Base-by-base conservation (phyloP, 306 rosid species). In the Hippophae rhamnoides region DNA sequence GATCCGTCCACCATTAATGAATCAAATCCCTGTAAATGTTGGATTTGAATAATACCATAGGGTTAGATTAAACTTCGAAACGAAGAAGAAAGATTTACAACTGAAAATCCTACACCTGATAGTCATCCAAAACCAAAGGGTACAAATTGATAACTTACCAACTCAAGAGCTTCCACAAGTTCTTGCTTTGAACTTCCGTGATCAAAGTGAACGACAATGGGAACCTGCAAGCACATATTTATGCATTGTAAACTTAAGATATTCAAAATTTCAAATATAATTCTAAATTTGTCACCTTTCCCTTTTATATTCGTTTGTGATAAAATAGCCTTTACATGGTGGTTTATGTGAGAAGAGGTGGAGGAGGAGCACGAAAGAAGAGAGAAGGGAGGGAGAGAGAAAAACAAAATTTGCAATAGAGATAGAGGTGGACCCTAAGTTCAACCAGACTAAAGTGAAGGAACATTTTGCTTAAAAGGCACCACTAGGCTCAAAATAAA, bases 1-100 rank as follows among this genome's bases (percentile, higher is more conserved):
- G 96, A 90, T 58, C 98, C 98, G 64, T 90, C 98, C 42, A 77
- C 96, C 98, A 90, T 90, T 45, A 85, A 63, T 38, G 98, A 90
- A 82, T 81, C 80, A 79, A 85, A 76, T 57, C 97, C 97, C 97
- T 90, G 83, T 54, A 11, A 67, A 43, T 50, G 53, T 66, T 47
- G 64, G 64, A 75, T 70, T 71, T 31, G 67, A 49, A 58, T 10
- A 49, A 56, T 57, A 51, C 54, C 55, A 54, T 27, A 63, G 45
- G 45, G n/a, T 47, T 60, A 70, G 40, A 46, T 47, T 50, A 62
- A 54, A 56, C 60, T 67, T 13, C 46, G 50, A 31, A 58, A 57
- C 38, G 67, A 49, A 46, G 68, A 45, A 53, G 46, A 70, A 45
- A 60, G 27, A 65, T 54, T 43, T 23, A 41, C 52, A n/a, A 69